Evolutionary conservation across 345 rosid species (phyloP).

Genomic region (Rubroshorea leprosula): DNA sequence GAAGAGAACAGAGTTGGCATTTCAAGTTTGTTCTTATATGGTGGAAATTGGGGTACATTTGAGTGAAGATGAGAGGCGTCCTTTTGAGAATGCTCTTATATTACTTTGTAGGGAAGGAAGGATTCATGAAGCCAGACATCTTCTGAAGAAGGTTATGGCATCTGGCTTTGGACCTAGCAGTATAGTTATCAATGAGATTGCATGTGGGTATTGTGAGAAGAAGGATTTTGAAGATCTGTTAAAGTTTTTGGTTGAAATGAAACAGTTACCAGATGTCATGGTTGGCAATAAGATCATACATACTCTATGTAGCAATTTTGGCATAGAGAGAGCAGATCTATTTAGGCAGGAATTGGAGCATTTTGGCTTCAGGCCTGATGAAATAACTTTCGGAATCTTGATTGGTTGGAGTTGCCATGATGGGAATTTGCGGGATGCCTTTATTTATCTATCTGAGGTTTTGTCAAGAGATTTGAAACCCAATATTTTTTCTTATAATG

Average conservation of each 20-base stretch:
- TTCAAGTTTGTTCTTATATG: slow-evolving; percentile 52
- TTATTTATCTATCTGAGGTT: slow-evolving; percentile 46
- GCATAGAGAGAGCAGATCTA: slow-evolving; percentile 45
- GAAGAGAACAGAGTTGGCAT: slow-evolving; percentile 41
- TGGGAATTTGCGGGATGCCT: slow-evolving; percentile 45
- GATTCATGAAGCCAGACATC: slow-evolving; percentile 59
- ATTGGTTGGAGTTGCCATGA: slow-evolving; percentile 64
- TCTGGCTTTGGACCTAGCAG: slow-evolving; percentile 39
- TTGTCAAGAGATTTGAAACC: slow-evolving; percentile 52
- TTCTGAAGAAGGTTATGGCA: slow-evolving; percentile 45
- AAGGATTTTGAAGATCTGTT: slow-evolving; percentile 68
- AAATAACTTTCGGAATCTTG: slow-evolving; percentile 60
- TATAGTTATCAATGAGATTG: slow-evolving; percentile 39
- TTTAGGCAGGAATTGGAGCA: slow-evolving; percentile 51
- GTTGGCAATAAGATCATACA: slow-evolving; percentile 58
- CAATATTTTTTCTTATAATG: slow-evolving; percentile 39
- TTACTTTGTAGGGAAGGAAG: slow-evolving; percentile 56
- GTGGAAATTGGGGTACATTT: slow-evolving; percentile 25
- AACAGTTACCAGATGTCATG: slow-evolving; percentile 33
- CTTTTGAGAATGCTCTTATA: slow-evolving; percentile 38
- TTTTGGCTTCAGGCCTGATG: slow-evolving; percentile 53
- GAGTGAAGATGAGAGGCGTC: slow-evolving; percentile 21
- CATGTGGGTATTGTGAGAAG: slow-evolving; percentile 57
- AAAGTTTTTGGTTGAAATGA: slow-evolving; percentile 43
- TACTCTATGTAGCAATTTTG: slow-evolving; percentile 42